These are phyloP conservation scores for Coprinopsis sp. DNA, from an alignment of 768 basidiomycete species.

Conservation along the genomic window DNA sequence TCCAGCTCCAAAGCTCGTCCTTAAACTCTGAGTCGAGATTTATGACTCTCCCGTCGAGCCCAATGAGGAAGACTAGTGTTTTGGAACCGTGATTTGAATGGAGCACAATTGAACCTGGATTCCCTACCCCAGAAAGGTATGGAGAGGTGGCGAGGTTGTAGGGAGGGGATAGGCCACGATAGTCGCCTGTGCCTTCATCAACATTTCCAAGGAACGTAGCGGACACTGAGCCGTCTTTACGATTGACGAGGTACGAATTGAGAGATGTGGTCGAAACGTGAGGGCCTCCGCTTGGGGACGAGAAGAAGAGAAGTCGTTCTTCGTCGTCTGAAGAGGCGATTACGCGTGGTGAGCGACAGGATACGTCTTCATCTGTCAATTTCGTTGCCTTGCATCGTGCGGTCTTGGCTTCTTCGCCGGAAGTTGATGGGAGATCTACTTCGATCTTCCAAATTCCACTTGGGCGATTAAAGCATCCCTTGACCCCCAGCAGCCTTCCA, in stretches of 20 bases:
- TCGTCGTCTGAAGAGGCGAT: constrained; percentile 25
- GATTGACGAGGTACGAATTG: constrained; percentile 36
- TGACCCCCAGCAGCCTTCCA: constrained; percentile 54
- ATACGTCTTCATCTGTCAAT: constrained; percentile 39
- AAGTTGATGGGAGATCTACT: too few species aligned
- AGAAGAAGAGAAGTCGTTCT: constrained; percentile 46
- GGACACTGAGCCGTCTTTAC: constrained; percentile 1
- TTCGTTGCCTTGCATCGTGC: constrained; percentile 18
- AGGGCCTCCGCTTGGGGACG: constrained; percentile 50
- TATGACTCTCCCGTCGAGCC: constrained; percentile 15
- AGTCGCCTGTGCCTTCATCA: constrained; percentile 34
- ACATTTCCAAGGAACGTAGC: too few species aligned
- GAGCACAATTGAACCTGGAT: constrained; percentile 30
- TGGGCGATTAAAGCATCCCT: constrained; percentile 56
- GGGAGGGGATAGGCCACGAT: constrained; percentile 62
- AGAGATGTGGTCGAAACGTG: constrained; percentile 55
- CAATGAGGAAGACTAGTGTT: constrained; percentile 44
- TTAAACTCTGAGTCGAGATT: constrained; percentile 24
- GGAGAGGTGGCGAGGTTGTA: constrained; percentile 40
- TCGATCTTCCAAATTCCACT: constrained; percentile 51
- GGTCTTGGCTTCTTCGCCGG: constrained; percentile 5
- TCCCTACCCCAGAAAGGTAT: constrained; percentile 13
- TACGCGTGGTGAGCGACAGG: constrained; percentile 60
- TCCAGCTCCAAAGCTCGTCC: constrained; percentile 44
- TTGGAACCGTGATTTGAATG: constrained; percentile 54